Evolutionary conservation across 257 asterid genomes (phyloP).

Genomic region (Prunella vulgaris): DNA sequence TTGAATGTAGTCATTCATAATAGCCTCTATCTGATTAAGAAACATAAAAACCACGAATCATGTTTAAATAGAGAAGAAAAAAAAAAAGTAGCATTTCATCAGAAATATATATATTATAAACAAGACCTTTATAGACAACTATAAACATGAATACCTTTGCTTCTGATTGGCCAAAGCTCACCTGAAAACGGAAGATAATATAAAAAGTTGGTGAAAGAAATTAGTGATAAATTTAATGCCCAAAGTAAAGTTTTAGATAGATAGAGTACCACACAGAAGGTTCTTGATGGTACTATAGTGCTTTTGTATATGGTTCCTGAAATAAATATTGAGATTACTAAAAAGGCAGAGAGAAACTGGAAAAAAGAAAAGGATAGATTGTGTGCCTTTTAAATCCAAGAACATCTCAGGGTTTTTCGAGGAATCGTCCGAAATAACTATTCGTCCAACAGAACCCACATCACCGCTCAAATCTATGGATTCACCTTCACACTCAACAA

Average conservation of each 20-base stretch:
- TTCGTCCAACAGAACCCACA: slow-evolving; percentile 82
- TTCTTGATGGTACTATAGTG: slow-evolving; percentile 77
- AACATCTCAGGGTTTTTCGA: slow-evolving; percentile 64
- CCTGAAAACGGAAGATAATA: slow-evolving; percentile 39
- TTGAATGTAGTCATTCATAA: slow-evolving; percentile 86
- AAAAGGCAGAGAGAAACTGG: not conserved
- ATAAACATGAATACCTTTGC: slow-evolving; percentile 52
- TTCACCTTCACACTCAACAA: slow-evolving; percentile 92
- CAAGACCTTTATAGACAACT: not conserved
- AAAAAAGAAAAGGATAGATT: not conserved
- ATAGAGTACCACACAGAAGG: slow-evolving; percentile 84
- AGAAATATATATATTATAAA: not conserved
- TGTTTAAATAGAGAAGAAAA: not conserved
- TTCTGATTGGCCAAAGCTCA: slow-evolving; percentile 89
- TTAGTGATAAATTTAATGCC: not conserved
- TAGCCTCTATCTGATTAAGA: slow-evolving; percentile 74
- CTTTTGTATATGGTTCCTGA: slow-evolving; percentile 84
- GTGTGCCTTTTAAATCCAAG: slow-evolving; percentile 80
- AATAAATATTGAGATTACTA: not conserved
- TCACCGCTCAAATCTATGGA: slow-evolving; percentile 95
- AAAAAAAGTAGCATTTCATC: not conserved
- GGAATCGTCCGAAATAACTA: slow-evolving; percentile 59
- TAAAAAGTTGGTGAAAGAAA: slow-evolving; percentile 4
- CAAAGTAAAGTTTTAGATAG: not conserved
- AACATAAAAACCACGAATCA: slow-evolving; percentile 16